Evolutionary conservation across 2,329 filamentous ascomycete species (phyloP), one percentile per base, ranked within the genome.

Genomic region (Fusarium euwallaceae): DNA sequence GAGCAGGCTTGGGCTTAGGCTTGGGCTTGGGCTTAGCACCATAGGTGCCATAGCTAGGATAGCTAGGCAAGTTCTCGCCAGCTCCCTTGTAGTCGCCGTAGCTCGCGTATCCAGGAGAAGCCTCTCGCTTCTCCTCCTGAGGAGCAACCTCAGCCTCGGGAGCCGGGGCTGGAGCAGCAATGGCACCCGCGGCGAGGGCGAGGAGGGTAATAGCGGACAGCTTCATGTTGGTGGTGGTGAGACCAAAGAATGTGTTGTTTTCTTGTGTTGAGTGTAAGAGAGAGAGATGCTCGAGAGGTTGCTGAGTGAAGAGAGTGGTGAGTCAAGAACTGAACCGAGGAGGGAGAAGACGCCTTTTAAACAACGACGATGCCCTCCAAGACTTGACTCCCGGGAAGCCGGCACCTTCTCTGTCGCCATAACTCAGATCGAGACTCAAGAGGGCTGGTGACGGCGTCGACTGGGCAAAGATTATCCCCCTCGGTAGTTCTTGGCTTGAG

Each of bases 221-320:
- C 78, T 81, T 83, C 82, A 83, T 83, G 7, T 65, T 39, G 22
- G 32, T 29, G 27, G 48, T 64, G 10, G 41, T 27, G 11, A 32
- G 17, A 16, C 58, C 55, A 59, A 22, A 48, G 62, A 45, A 11
- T 20, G 37, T 34, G 20, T 20, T 22, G 11, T 34, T 34, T 34
- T 34, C 32, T 10, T 34, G 14, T 29, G 20, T 32, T n/a, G 66
- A 27, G 65, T 45, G 36, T 20, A 27, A n/a, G 60, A 51, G 22
- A 24, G 45, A 41, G 22, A 36, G 55, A 48, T 34, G 45, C 53
- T 66, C 45, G 29, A 55, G 59, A 43, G 56, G 22, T n/a, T 70
- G 62, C 27, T 61, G 45, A 37, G 34, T 22, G n/a, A 55, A n/a
- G n/a, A 59, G 61, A 64, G 55, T 59, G 53, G 16, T 58, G 67